A percentile compares a stretch with the other conserved stretches of the same genome.
These are phyloP conservation scores for Herpetospermum pedunculosum DNA, from an alignment of 306 rosid species.

Conservation along the genomic window DNA sequence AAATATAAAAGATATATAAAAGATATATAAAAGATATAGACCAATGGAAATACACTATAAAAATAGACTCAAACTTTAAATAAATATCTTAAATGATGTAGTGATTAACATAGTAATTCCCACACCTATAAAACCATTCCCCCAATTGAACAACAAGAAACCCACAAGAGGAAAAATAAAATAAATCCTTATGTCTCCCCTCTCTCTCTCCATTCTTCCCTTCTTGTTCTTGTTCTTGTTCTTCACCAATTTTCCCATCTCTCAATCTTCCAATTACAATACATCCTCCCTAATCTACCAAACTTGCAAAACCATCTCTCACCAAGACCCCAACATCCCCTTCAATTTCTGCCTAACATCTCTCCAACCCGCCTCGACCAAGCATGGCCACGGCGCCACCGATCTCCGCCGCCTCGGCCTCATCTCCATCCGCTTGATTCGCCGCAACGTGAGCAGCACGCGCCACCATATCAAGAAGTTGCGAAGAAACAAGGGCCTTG, in stretches of 20 bases:
- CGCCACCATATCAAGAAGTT: slow-evolving; percentile 15
- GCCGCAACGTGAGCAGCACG: slow-evolving; percentile 2
- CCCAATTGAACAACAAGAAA: background rate
- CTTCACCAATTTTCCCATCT: background rate
- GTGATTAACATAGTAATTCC: background rate
- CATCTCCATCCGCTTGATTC: slow-evolving; percentile 5
- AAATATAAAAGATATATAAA: too few species aligned
- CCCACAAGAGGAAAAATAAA: too few species aligned
- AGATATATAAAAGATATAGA: too few species aligned
- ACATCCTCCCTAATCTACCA: background rate
- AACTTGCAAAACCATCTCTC: slow-evolving; percentile 10
- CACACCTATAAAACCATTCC: background rate
- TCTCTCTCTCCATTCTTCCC: background rate
- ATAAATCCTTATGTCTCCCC: background rate
- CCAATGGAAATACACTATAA: too few species aligned
- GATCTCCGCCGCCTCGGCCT: slow-evolving; percentile 16
- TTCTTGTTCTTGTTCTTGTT: background rate
- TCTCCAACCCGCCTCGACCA: slow-evolving; percentile 4
- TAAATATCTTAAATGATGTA: background rate
- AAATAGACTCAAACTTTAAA: background rate
- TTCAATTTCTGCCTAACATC: slow-evolving; percentile 16
- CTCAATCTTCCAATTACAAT: background rate
- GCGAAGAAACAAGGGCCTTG: background rate
- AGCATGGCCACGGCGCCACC: background rate
- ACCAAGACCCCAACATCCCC: slow-evolving; percentile 1